Base-by-base conservation (phyloP, 257 asterid species). In the Nicotiana noctiflora region DNA sequence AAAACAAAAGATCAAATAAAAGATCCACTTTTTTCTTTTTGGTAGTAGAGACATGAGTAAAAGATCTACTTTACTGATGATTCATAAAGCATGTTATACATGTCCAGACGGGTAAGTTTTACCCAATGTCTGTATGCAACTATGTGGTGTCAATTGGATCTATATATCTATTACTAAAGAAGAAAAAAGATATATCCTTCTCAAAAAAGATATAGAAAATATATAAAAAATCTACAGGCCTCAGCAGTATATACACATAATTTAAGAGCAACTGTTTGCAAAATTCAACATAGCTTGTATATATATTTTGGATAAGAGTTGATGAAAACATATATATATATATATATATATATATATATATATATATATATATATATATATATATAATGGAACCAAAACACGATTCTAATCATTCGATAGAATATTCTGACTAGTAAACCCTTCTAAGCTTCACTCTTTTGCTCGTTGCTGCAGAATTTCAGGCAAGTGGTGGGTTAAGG, bases 381-480 rank as follows among this genome's bases (percentile, higher is more conserved):
- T n/a, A n/a, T n/a, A n/a, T n/a, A n/a, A 19, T 68, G 56, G 10
- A 40, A 3, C 32, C 56, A 68, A 40, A 40, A 68, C 32, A 68
- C 18, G n/a, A 17, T 14, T n/a, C n/a, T n/a, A n/a, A n/a, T n/a
- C n/a, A n/a, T n/a, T 40, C 76, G n/a, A 40, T 52, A 40, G 11
- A 19, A 70, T 13, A 9, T 21, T 70, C 57, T 44, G 34, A 44
- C 34, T 70, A 44, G 57, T 70, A 44, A 37, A 19, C 57, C 77
- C 57, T 21, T 19, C 57, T 70, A 70, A 37, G 57, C 77, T 70
- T 70, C 77, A 15, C 19, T 21, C 21, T 70, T 70, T 70, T 70
- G 57, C 57, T 70, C 46, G 46, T 21, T 70, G 57, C 57, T 70
- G 31, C 77, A 70, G 77, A 70, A 44, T 70, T 70, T 70, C 34